phyloP scores from a whole-genome alignment of 108 stramenopile genomes.

The Thalassiosira profunda region DNA sequence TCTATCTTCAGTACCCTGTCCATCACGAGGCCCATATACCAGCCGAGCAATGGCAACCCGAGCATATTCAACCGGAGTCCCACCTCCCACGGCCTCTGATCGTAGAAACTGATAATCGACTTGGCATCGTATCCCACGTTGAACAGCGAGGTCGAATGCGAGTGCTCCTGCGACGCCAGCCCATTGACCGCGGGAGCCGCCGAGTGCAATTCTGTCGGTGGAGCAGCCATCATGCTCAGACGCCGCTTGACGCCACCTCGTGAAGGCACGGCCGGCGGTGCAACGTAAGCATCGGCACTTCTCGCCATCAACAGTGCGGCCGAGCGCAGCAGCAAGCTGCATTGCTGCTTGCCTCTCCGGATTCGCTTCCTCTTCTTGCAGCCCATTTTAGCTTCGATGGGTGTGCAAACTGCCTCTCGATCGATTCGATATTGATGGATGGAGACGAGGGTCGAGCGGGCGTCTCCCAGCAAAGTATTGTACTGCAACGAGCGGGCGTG shows the following conservation, averaged over 20 bases:
- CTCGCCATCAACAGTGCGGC: neutral
- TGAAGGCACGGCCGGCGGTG: neutral
- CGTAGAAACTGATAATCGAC: constrained; percentile 69
- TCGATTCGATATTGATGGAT: too few relatives aligned
- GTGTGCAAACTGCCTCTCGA: too few relatives aligned
- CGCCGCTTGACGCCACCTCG: neutral
- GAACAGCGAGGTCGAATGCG: constrained; percentile 22
- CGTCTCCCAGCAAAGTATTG: too few relatives aligned
- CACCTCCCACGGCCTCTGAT: constrained; percentile 73
- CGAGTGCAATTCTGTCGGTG: constrained; percentile 6
- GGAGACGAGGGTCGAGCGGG: too few relatives aligned
- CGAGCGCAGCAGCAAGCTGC: constrained; percentile 11
- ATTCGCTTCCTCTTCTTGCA: too few relatives aligned
- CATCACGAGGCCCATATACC: constrained; percentile 77
- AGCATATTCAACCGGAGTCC: constrained; percentile 78
- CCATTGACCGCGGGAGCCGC: constrained; percentile 14
- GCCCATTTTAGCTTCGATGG: too few relatives aligned
- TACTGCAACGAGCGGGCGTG: too few relatives aligned
- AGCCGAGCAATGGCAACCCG: constrained; percentile 76
- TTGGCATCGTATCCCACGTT: constrained; percentile 79
- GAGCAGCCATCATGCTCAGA: neutral
- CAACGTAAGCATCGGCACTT: neutral
- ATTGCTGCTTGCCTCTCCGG: too few relatives aligned
- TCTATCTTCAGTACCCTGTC: constrained; percentile 63
- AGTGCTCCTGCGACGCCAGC: constrained; percentile 7